Base-by-base conservation (phyloP, 2,329 filamentous ascomycete species). In the Monosporascus sp. region DNA sequence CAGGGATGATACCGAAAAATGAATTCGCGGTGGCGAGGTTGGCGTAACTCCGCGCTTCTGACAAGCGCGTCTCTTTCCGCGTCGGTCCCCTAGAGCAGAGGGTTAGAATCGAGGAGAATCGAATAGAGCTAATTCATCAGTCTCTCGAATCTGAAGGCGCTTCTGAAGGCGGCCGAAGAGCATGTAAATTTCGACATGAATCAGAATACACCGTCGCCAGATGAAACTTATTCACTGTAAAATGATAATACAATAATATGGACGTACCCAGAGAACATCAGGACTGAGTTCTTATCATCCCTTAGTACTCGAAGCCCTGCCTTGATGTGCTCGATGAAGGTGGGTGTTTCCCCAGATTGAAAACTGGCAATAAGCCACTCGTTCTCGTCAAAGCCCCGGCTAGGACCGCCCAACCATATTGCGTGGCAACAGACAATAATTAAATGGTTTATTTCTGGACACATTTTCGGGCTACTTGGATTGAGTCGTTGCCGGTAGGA, bases 361-460 rank as follows among this genome's bases (percentile, higher is more conserved):
- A 94, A 96, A 35, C 79, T 74, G 50, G 89, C 86, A 17, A 96
- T 85, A 31, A 90, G 76, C 85, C 86, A 89, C 65, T 88, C 83
- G 6, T 72, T 57, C 64, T 87, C 83, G 54, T 79, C 72, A 20
- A 65, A 57, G 36, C 84, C 84, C 1, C 70, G 68, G 1, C 71
- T 69, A 2, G 77, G 73, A 0, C 84, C 83, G 25, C 85, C 85
- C 15, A 77, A 71, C 77, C 88, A 95, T 54, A 93, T 89, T 27
- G 84, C 88, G 71, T 96, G 90, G 67, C 90, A 92, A 74, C 90
- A 94, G 49, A 95, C 87, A 48, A 95, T 73, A 50, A 95, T 82
- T 11, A 95, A 78, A 58, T 89, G 79, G 5, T 69, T 27, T 73
- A 71, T 0, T 50, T 54, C 15, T 41, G 43, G 1, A 5, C n/a